phyloP scores from a whole-genome alignment of 148 eudicot species.

The Rhododendron molle region DNA sequence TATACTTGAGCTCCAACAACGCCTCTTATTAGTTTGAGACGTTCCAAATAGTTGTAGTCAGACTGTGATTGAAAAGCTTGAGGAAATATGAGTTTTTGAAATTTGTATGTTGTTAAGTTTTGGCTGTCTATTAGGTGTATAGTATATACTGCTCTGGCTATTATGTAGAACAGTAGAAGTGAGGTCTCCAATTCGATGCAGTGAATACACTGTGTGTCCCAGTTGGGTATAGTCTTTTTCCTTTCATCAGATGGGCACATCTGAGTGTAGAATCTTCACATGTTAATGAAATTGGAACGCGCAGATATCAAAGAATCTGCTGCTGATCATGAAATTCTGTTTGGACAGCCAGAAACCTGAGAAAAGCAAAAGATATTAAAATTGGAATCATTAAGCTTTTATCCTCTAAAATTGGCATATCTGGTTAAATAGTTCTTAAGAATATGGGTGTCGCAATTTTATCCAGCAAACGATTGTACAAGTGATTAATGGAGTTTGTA shows the following conservation, averaged over 20 bases:
- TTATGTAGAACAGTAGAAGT: background rate
- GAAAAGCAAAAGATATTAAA: background rate
- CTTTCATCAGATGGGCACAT: background rate
- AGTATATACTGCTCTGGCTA: background rate
- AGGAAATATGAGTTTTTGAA: background rate
- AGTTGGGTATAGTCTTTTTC: background rate
- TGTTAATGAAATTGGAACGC: background rate
- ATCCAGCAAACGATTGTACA: background rate
- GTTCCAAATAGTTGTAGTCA: background rate
- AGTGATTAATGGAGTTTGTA: background rate
- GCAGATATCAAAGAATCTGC: background rate
- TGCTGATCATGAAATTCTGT: background rate
- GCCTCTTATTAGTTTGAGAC: background rate
- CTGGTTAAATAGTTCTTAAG: background rate
- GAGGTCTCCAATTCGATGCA: background rate
- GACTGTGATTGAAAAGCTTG: background rate
- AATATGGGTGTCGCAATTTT: background rate
- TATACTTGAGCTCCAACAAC: background rate
- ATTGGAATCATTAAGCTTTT: background rate
- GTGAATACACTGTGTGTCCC: background rate
- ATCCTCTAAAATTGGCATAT: background rate
- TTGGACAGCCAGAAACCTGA: slow-evolving; percentile 5
- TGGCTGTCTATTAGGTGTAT: background rate
- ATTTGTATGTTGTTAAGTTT: background rate
- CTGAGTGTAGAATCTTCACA: background rate